Evolutionary conservation across 2,329 filamentous ascomycete genomes (phyloP).

Genomic region (Aspergillus neoniger): DNA sequence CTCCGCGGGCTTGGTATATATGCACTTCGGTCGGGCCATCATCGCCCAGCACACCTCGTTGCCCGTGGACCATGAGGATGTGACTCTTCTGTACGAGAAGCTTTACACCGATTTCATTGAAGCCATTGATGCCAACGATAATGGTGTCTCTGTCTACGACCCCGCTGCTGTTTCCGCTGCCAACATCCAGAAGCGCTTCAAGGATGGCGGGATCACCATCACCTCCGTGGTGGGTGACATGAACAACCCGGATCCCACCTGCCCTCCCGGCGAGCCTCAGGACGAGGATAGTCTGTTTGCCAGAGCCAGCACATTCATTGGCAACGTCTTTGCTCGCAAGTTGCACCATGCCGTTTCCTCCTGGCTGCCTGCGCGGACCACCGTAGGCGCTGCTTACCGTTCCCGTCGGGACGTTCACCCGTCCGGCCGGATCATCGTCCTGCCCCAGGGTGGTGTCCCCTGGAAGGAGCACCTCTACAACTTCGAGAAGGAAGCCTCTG

Average conservation of each 20-base stretch:
- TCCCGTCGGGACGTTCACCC: slow-evolving; percentile 68
- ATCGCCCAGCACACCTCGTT: slow-evolving; percentile 68
- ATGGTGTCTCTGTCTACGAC: slow-evolving; percentile 85
- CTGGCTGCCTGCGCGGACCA: slow-evolving; percentile 84
- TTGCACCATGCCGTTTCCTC: slow-evolving; percentile 72
- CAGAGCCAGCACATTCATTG: slow-evolving; percentile 77
- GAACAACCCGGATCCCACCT: slow-evolving; percentile 64
- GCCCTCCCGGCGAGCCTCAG: slow-evolving; percentile 61
- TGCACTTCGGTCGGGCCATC: slow-evolving; percentile 89
- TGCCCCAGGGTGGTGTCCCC: slow-evolving; percentile 74
- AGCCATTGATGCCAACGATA: slow-evolving; percentile 96
- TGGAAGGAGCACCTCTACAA: slow-evolving; percentile 97
- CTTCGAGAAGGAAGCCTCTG: slow-evolving; percentile 65
- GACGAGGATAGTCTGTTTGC: slow-evolving; percentile 81
- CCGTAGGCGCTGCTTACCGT: slow-evolving; percentile 75
- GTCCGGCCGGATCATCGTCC: slow-evolving; percentile 76
- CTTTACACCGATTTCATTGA: slow-evolving; percentile 93
- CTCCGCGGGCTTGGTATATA: slow-evolving; percentile 89
- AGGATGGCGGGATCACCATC: slow-evolving; percentile 78
- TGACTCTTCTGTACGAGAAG: slow-evolving; percentile 78
- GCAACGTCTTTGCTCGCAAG: slow-evolving; percentile 81
- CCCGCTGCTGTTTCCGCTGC: slow-evolving; percentile 67
- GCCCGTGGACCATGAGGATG: slow-evolving; percentile 63
- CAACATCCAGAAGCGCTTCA: slow-evolving; percentile 79
- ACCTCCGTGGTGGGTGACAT: slow-evolving; percentile 78